These are phyloP conservation scores for Xylariaceae sp. DNA, from an alignment of 2,329 filamentous ascomycete species.

Conservation along the genomic window DNA sequence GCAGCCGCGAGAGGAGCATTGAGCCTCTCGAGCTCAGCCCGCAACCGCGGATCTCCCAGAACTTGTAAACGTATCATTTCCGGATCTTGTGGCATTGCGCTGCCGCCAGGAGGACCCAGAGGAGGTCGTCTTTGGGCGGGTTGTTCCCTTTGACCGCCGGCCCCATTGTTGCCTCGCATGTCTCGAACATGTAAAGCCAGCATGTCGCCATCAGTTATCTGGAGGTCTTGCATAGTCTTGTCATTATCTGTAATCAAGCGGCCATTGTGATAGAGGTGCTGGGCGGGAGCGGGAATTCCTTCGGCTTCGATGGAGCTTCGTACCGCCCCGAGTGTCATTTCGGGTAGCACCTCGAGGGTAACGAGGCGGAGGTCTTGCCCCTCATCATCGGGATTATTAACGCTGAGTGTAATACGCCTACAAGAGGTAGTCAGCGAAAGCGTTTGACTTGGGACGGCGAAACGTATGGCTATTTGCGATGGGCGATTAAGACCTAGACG, in stretches of 20 bases:
- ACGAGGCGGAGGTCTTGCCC: constrained; percentile 59
- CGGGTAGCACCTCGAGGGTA: constrained; percentile 63
- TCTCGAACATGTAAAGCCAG: constrained; percentile 76
- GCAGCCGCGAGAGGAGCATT: constrained; percentile 74
- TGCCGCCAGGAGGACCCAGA: background rate
- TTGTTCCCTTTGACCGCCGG: constrained; percentile 31
- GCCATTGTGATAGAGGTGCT: constrained; percentile 90
- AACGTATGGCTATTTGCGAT: too few species aligned
- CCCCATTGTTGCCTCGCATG: constrained; percentile 44
- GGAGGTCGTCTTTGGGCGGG: constrained; percentile 25
- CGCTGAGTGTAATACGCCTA: constrained; percentile 72
- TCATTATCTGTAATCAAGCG: constrained; percentile 70
- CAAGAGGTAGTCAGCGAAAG: background rate
- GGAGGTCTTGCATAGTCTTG: constrained; percentile 76
- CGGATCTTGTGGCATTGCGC: constrained; percentile 53
- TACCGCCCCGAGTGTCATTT: constrained; percentile 74
- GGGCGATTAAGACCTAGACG: too few species aligned
- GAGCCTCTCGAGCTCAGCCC: constrained; percentile 65
- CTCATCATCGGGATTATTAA: constrained; percentile 60
- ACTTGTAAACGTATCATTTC: constrained; percentile 82
- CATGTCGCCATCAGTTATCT: constrained; percentile 87
- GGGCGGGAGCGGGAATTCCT: constrained; percentile 64
- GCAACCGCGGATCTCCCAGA: constrained; percentile 70
- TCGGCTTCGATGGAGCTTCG: constrained; percentile 88
- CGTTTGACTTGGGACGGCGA: too few species aligned